Conservation (phyloP, 495 filamentous ascomycete genomes). For the Hypoxylon lienhwacheense region DNA sequence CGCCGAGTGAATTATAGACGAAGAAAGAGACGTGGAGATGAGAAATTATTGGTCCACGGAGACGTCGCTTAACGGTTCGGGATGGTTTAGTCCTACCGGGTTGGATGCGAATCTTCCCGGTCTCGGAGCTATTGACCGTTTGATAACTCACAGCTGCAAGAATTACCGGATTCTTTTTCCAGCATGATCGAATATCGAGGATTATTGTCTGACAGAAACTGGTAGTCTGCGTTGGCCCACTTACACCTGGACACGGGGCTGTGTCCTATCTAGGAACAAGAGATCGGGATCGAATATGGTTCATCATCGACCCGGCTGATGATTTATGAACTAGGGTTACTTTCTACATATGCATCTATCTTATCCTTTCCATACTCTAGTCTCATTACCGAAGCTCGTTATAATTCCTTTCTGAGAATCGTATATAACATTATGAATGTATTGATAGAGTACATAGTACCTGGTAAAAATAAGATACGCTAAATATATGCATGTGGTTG, state of each 20-base stretch:
- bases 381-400: too few species aligned
- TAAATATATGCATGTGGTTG: too few species aligned
- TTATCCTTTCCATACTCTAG: too few species aligned
- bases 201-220: too few species aligned
- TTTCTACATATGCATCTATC: too few species aligned
- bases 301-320: too few species aligned
- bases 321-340: too few species aligned
- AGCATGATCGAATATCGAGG: background rate
- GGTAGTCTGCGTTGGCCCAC: slow-evolving; percentile 4
- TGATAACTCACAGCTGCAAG: slow-evolving; percentile 3
- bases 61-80: slow-evolving; percentile 1
- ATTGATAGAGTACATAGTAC: too few species aligned
- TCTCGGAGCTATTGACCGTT: slow-evolving; percentile 6
- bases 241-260: slow-evolving; percentile 23
- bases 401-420: too few species aligned
- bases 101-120: slow-evolving; percentile 6
- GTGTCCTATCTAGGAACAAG: background rate
- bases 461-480: too few species aligned
- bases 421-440: too few species aligned
- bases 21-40: background rate
- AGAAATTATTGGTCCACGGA: background rate
- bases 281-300: too few species aligned
- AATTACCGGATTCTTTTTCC: background rate
- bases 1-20: background rate
- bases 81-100: background rate